A percentile compares a stretch with the other conserved stretches of the same genome.
phyloP scores from a whole-genome alignment of 2,329 filamentous ascomycete genomes.

The Cladosporium velox region DNA sequence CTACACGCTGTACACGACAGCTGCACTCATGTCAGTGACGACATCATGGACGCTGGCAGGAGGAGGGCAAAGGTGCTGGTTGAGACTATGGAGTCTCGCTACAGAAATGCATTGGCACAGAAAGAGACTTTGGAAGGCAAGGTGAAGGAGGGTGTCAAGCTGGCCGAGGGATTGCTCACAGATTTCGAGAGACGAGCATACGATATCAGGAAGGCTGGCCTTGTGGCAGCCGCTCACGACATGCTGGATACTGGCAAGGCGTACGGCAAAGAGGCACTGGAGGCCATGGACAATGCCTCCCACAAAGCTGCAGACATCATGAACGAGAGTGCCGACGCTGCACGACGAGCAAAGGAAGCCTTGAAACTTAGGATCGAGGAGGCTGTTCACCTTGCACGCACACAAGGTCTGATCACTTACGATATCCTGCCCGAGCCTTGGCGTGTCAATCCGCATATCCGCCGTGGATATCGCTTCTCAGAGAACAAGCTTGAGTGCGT shows the following conservation, averaged over 20 bases:
- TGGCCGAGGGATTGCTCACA: constrained; percentile 81
- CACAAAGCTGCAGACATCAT: constrained; percentile 73
- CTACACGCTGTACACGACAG: constrained; percentile 83
- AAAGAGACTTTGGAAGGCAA: constrained; percentile 91
- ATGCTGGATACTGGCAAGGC: constrained; percentile 77
- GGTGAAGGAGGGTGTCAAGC: constrained; percentile 78
- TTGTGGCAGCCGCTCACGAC: constrained; percentile 70
- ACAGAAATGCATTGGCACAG: constrained; percentile 80
- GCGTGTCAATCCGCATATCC: constrained; percentile 93
- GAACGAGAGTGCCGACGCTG: constrained; percentile 78
- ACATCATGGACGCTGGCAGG: constrained; percentile 83
- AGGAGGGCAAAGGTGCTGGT: constrained; percentile 85
- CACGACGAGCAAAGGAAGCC: constrained; percentile 73
- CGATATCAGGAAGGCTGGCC: constrained; percentile 74
- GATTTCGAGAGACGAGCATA: constrained; percentile 84
- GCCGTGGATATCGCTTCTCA: constrained; percentile 87
- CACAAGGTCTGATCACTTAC: constrained; percentile 82
- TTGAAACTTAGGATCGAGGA: constrained; percentile 68
- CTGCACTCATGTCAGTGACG: constrained; percentile 87
- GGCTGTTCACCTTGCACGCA: constrained; percentile 77
- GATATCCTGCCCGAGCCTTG: constrained; percentile 88
- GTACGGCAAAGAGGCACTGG: constrained; percentile 75
- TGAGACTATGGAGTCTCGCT: constrained; percentile 84
- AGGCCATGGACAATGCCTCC: constrained; percentile 77
- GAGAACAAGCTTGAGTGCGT: constrained; percentile 90